Evolutionary conservation across 2,329 filamentous ascomycete species (phyloP), one percentile per base, ranked within the genome.

Genomic region (Claviceps arundinis): DNA sequence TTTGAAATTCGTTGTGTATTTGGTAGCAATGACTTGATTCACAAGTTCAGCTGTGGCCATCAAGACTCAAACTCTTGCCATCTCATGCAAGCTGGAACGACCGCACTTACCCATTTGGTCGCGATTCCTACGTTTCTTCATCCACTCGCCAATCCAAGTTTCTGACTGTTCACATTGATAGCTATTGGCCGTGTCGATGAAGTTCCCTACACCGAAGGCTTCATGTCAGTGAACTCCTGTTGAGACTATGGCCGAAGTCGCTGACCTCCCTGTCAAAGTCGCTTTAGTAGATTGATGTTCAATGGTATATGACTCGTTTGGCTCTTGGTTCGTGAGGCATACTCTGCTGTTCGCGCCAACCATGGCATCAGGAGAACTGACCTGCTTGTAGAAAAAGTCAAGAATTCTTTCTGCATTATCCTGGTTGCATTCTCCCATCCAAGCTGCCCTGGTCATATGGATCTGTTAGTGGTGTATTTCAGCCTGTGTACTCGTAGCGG

Each of bases 131-230:
- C 80, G 75, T 55, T 74, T 74, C 59, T 73, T 71, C 79, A 85
- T 83, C 82, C 84, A 88, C 58, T 84, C 81, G 38, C 84, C 84
- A 52, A 88, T 70, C 78, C 82, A 84, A 50, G 60, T 65, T 65
- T 87, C 84, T 1, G 78, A 78, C 63, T 85, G 73, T 54, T 71
- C 72, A 51, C 72, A 68, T 58, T 85, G 82, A 66, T 87, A 87
- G 64, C 82, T 82, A 68, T 81, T 84, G 54, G 82, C 61, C 0
- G 82, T 86, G 63, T 88, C 85, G 60, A 88, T 82, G 64, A 88
- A 87, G 67, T 88, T 88, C 24, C 85, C 84, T 53, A 40, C 19
- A 19, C 2, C 6, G 22, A 2, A n/a, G 24, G 38, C 16, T 11
- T 46, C 17, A 16, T 5, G 19, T 22, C 24, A 42, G 41, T 13